Base-by-base conservation (phyloP, 2,329 filamentous ascomycete species). In the Basipetospora chlamydospora region DNA sequence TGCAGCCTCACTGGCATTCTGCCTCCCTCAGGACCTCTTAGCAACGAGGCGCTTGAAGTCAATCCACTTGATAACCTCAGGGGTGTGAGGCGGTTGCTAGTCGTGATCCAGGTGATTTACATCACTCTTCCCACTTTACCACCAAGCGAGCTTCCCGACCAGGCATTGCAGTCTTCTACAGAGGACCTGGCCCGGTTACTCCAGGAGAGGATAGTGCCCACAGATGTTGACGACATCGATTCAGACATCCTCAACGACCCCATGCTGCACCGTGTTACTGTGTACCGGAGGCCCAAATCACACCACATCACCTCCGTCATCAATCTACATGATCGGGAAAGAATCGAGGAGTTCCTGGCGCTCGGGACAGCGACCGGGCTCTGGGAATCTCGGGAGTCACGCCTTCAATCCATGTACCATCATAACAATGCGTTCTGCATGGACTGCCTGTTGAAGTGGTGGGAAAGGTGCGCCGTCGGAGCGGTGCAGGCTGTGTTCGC, bases 371-470 rank as follows among this genome's bases (percentile, higher is more conserved):
- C 25, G 7, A 38, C 35, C 6, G 21, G 35, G 6, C 16, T 18
- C n/a, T 38, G 35, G 35, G 9, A 16, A 8, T 21, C 26, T 21
- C 29, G 15, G 6, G 2, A 6, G 9, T 22, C 35, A 11, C 28
- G 35, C 11, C 23, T 38, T 2, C 16, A 20, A 1, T 21, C 35
- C 10, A 17, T 38, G 23, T 23, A 33, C 15, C 22, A 38, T 16
- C 35, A 33, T 6, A 20, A 13, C 4, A 38, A 33, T n/a, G 35
- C 35, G 13, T 38, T 38, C 17, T 38, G 35, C 29, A 38, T 38
- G 28, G 35, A 38, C 20, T 38, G 35, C 29, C 23, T 38, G 13
- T 15, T 38, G 6, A 16, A 38, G 12, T 38, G 35, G 35, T 38
- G 35, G 35, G 35, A 38, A 6, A 21, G 13, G 22, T 5, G 17